These are phyloP conservation scores for Colletotrichum falcatum DNA, from an alignment of 2,329 filamentous ascomycete genomes.

Conservation along the genomic window DNA sequence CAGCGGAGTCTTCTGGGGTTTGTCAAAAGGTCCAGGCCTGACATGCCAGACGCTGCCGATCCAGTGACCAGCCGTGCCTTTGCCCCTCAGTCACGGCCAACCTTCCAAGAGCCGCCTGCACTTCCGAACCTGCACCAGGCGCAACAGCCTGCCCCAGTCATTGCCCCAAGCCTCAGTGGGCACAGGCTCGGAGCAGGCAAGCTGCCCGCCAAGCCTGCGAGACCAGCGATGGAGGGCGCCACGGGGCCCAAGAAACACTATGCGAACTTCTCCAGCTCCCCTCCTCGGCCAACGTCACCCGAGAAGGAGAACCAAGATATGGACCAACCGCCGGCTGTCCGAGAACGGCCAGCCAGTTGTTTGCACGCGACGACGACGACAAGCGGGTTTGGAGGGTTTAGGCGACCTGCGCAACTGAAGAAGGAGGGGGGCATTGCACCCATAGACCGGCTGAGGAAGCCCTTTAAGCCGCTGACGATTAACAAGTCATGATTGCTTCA, in stretches of 20 bases:
- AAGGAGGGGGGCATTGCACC: conserved; percentile 57
- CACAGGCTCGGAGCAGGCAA: conserved; percentile 59
- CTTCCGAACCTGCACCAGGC: conserved; percentile 38
- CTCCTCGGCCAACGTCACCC: conserved; percentile 48
- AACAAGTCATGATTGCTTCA: conserved; percentile 49
- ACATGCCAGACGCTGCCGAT: conserved; percentile 3
- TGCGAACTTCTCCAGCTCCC: conserved; percentile 69
- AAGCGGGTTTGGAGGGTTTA: conserved; percentile 51
- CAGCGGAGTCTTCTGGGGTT: conserved; percentile 59
- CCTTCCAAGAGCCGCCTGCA: conserved; percentile 25
- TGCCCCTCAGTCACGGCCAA: conserved; percentile 33
- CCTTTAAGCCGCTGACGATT: conserved; percentile 69
- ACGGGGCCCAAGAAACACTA: conserved; percentile 60
- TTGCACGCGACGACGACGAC: conserved; percentile 66
- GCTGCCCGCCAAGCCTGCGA: conserved; percentile 51
- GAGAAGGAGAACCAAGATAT: conserved; percentile 45
- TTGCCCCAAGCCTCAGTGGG: conserved; percentile 48
- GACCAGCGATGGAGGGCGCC: conserved; percentile 44
- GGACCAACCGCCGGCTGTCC: conserved; percentile 49
- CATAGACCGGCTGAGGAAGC: conserved; percentile 64
- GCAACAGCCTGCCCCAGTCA: conserved; percentile 42
- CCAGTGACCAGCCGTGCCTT: conserved; percentile 21
- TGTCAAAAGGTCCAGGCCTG: conserved; percentile 46
- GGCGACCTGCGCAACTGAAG: conserved; percentile 57
- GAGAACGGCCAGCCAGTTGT: conserved; percentile 56